Base-by-base conservation (phyloP, 2,329 filamentous ascomycete species). In the Periconia macrospinosa region DNA sequence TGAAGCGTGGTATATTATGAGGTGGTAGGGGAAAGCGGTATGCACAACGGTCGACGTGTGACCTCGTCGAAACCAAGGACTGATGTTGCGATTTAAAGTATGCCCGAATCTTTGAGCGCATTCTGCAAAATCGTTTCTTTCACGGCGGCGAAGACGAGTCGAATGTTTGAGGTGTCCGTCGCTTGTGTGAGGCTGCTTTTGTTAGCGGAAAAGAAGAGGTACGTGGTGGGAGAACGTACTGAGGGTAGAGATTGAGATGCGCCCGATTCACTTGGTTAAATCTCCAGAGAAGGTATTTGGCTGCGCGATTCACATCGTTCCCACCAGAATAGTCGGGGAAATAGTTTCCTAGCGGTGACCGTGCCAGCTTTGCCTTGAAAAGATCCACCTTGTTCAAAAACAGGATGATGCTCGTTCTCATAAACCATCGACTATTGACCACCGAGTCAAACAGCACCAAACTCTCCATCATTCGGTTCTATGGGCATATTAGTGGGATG, bases 401-500 rank as follows among this genome's bases (percentile, higher is more conserved):
- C 53, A 99, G 82, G 69, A 99, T 97, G 71, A 99, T 99, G 71
- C 92, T 97, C 13, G 94, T 99, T 65, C 94, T 84, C 89, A 97
- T 96, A 76, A 99, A 99, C 94, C 94, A 99, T 65, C 94, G 84
- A 30, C 94, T 97, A 77, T 99, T 99, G 64, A 99, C 94, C 5
- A 99, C 94, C 1, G 93, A 97, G 76, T 99, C 94, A 73, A 99
- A 99, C 5, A 99, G 83, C 15, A 97, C 85, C 49, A 99, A 76
- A 70, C 92, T 96, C 76, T 99, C 94, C 91, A 97, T 96, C 94
- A 99, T 99, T 58, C 94, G 94, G 74, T 99, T 99, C 91, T 96
- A 63, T 45, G 52, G 41, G 40, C 37, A 56, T 58, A 62, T 75
- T 62, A 66, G 69, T 58, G 49, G 42, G 41, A 41, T 14, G 30